Evolutionary conservation across 495 filamentous ascomycete genomes (phyloP).

Genomic region (Neurospora terricola): DNA sequence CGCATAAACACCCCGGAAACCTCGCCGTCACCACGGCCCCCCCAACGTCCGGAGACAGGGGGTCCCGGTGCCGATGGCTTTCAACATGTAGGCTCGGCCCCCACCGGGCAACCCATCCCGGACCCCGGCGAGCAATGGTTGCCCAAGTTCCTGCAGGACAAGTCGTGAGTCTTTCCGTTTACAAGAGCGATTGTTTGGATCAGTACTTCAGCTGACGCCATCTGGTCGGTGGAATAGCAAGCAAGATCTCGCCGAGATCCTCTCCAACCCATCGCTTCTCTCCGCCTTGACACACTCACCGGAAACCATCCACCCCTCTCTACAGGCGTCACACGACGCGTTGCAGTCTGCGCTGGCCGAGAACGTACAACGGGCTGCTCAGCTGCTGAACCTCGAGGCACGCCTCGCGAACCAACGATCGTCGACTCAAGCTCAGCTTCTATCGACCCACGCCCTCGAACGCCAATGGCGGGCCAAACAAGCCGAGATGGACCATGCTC

Average conservation of each 20-base stretch:
- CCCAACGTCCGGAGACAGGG: constrained; percentile 25
- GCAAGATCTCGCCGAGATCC: constrained; percentile 57
- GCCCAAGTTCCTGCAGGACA: constrained; percentile 59
- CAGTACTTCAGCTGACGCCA: background rate
- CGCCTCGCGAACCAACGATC: constrained; percentile 54
- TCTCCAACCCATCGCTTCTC: constrained; percentile 48
- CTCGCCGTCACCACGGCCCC: constrained; percentile 30
- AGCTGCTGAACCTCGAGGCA: constrained; percentile 46
- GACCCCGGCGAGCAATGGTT: constrained; percentile 55
- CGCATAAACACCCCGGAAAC: constrained; percentile 50
- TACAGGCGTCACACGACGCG: constrained; percentile 40
- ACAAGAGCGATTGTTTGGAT: background rate
- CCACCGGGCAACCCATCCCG: constrained; percentile 16
- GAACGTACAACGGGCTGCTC: constrained; percentile 57
- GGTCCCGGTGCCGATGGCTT: constrained; percentile 4
- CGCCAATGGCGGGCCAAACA: constrained; percentile 86
- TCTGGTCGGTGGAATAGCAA: constrained; percentile 21
- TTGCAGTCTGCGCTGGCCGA: constrained; percentile 52
- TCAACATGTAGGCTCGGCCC: constrained; percentile 12
- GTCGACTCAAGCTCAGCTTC: constrained; percentile 65
- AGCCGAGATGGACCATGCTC: constrained; percentile 71
- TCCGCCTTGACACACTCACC: constrained; percentile 55
- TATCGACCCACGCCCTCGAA: constrained; percentile 76
- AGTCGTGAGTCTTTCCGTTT: constrained; percentile 47
- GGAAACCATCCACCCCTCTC: constrained; percentile 55